phyloP scores from a whole-genome alignment of 768 basidiomycete species.

The Rhodotorula diobovata region DNA sequence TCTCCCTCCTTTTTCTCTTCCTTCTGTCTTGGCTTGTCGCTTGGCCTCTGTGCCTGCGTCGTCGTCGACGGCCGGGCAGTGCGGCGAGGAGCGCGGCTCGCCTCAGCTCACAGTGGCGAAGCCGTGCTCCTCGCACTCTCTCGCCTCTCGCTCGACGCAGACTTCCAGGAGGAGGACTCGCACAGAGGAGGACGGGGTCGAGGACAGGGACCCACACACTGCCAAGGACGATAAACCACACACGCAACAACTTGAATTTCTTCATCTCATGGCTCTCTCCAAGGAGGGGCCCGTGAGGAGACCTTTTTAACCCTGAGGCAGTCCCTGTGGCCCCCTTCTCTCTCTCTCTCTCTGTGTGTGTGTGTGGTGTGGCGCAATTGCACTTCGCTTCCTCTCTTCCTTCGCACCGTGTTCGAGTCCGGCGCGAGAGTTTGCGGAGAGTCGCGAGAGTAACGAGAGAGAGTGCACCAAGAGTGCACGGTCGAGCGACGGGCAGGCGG shows the following conservation, averaged over 20 bases:
- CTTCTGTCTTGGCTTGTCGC: neutral
- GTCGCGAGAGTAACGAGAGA: too few relatives aligned
- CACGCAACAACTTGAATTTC: constrained; percentile 32
- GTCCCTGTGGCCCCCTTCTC: neutral
- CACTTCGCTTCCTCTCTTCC: neutral
- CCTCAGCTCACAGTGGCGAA: constrained; percentile 8
- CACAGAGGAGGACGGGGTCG: neutral
- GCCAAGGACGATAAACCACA: constrained; percentile 14
- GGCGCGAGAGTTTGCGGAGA: too few relatives aligned
- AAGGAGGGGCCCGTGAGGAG: neutral
- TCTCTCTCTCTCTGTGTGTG: too few relatives aligned
- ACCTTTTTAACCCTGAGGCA: constrained; percentile 39
- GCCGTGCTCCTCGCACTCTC: neutral
- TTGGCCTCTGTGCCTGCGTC: neutral
- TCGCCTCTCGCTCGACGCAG: neutral
- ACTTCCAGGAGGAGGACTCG: neutral
- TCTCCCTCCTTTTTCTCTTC: constrained; percentile 3
- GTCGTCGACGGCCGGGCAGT: too few relatives aligned
- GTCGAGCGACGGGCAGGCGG: too few relatives aligned
- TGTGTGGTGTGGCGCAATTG: neutral
- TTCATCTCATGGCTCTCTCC: constrained; percentile 15
- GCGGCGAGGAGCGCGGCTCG: constrained; percentile 1
- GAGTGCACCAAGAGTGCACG: too few relatives aligned
- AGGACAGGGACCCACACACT: neutral
- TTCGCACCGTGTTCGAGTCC: neutral